Conservation (phyloP, 768 basidiomycete species). For the Paxillus involutus region DNA sequence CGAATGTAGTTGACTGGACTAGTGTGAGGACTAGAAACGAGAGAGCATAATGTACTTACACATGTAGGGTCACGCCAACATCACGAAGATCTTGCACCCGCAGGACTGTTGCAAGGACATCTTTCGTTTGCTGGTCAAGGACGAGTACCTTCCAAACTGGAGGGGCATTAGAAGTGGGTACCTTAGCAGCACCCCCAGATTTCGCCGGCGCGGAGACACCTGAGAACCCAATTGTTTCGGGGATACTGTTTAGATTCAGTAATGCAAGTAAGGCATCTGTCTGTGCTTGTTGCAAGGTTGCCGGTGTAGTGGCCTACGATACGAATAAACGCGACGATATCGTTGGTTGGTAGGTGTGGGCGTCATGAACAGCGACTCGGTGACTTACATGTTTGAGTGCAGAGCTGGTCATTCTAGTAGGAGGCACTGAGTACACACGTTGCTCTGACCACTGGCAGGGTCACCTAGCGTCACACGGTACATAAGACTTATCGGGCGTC, state of each 20-base stretch:
- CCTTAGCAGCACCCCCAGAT: conserved; percentile 45
- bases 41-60: conserved; percentile 54
- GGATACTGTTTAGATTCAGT: conserved; percentile 78
- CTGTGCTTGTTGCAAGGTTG: conserved; percentile 85
- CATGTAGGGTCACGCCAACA: conserved; percentile 95
- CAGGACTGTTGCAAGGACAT: conserved; percentile 91
- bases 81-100: conserved; percentile 96
- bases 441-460: too few species aligned
- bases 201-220: conserved; percentile 13
- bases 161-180: conserved; percentile 57
- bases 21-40: conserved; percentile 1
- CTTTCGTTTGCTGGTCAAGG: conserved; percentile 93
- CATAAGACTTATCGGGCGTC: too few species aligned
- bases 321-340: conserved; percentile 28
- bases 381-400: conserved; percentile 43
- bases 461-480: too few species aligned
- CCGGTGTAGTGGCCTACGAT: conserved; percentile 39
- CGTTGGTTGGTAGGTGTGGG: not conserved
- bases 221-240: conserved; percentile 19
- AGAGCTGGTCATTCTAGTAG: conserved; percentile 40
- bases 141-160: conserved; percentile 97
- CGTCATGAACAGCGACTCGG: not conserved
- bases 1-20: conserved; percentile 82
- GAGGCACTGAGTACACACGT: not conserved
- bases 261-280: conserved; percentile 81